Evolutionary conservation across 768 basidiomycete genomes (phyloP).

Genomic region (Boletus insuetus): DNA sequence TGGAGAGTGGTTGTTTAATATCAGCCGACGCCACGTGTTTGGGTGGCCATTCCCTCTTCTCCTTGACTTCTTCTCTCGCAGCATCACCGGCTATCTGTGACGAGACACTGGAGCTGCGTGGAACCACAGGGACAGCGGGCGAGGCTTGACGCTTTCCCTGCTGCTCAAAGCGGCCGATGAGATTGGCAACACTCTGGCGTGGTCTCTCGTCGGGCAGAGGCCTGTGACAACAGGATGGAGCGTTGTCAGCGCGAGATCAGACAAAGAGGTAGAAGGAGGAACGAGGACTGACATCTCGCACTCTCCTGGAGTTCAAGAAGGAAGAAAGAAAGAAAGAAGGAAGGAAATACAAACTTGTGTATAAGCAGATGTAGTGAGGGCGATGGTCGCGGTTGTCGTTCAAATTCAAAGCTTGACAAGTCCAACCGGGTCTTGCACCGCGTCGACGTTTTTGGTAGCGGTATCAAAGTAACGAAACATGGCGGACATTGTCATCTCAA

Average conservation of each 20-base stretch:
- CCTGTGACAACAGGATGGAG: slow-evolving; percentile 41
- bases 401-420: slow-evolving; percentile 4
- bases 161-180: slow-evolving; percentile 86
- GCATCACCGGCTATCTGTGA: slow-evolving; percentile 66
- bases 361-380: slow-evolving; percentile 15
- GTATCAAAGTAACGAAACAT: background rate
- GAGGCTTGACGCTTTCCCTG: slow-evolving; percentile 65
- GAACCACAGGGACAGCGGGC: slow-evolving; percentile 35
- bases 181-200: slow-evolving; percentile 82
- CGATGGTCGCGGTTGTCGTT: slow-evolving; percentile 27
- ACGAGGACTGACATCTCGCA: slow-evolving; percentile 28
- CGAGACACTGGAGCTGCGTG: slow-evolving; percentile 64
- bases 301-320: slow-evolving; percentile 18
- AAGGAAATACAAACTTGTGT: slow-evolving; percentile 14
- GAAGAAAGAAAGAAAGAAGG: slow-evolving; percentile 7
- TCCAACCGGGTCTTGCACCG: background rate
- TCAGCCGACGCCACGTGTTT: slow-evolving; percentile 35
- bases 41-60: slow-evolving; percentile 79
- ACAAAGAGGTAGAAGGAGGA: background rate
- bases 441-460: slow-evolving; percentile 19
- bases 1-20: slow-evolving; percentile 39
- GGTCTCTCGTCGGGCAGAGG: slow-evolving; percentile 86
- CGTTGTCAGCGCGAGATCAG: slow-evolving; percentile 15
- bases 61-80: slow-evolving; percentile 62
- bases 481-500: background rate